These are phyloP conservation scores for Fusarium bactridioides DNA, from an alignment of 2,329 filamentous ascomycete genomes.

Conservation along the genomic window DNA sequence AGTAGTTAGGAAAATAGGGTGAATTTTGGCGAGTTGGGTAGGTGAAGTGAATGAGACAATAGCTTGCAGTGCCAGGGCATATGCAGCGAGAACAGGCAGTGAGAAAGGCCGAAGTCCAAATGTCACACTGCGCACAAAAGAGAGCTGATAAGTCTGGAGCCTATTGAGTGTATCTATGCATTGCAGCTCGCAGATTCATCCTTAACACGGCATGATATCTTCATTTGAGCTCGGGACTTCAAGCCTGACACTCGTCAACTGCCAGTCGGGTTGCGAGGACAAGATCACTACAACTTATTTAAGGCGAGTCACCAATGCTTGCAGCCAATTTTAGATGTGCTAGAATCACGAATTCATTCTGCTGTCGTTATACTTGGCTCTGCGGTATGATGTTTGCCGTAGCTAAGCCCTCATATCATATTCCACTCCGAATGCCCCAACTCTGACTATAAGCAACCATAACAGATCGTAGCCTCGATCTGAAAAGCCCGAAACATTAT, in stretches of 20 bases:
- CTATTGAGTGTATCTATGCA: too few species aligned
- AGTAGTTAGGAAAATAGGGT: background rate
- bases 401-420: conserved; percentile 9
- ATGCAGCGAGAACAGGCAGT: background rate
- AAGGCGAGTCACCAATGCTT: background rate
- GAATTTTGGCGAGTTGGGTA: background rate
- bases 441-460: background rate
- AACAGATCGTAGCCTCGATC: background rate
- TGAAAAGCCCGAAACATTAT: too few species aligned
- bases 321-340: background rate
- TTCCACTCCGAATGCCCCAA: background rate
- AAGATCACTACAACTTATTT: background rate
- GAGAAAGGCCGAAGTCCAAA: background rate
- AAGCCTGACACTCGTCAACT: background rate
- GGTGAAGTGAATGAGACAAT: background rate
- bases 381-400: background rate
- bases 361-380: conserved; percentile 6
- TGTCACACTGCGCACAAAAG: background rate
- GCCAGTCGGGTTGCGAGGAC: background rate
- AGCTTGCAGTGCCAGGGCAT: conserved; percentile 5
- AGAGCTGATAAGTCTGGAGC: background rate
- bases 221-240: background rate
- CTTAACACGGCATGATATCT: background rate
- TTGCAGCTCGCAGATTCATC: background rate
- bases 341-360: background rate